Base-by-base conservation (phyloP, 441 rosid genomes). In the Bocquillonia castaneifolia region DNA sequence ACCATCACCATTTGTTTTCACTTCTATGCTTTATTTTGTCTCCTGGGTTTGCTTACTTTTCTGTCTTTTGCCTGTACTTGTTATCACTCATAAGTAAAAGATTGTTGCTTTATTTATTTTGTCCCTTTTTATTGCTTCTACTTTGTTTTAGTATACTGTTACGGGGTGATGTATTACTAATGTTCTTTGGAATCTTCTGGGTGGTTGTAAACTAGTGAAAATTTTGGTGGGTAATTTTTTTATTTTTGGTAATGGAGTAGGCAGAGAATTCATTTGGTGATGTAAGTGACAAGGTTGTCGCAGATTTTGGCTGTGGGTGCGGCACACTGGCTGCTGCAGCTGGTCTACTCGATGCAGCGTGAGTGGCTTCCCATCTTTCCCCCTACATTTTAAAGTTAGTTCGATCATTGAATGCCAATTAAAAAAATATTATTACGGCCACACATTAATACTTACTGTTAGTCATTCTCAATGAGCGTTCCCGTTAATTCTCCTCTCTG, bases 291-390 rank as follows among this genome's bases (percentile, higher is more conserved):
- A 89, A 87, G 79, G 83, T 93, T 0, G 96, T 89, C 44, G 98
- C 90, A 0, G 98, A 93, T 89, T 93, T 93, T 68, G 98, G 98
- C 2, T 93, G 97, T 47, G 97, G 98, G 0, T 93, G 98, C 70
- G 98, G 95, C 71, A 89, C 97, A 26, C 72, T 93, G 71, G 83
- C 92, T 78, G 82, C 79, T 77, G 97, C 97, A 22, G 93, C 98
- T 77, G 80, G 88, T 69, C 91, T 93, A 65, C 71, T 93, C 75
- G 96, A 87, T 69, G 97, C 98, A 54, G 86, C 84, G 96, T 91
- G 72, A 83, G 94, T 81, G n/a, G 26, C 54, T 10, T 53, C 18
- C 5, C 25, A 40, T 56, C 0, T 59, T 47, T 59, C n/a, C 69
- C 29, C 47, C 64, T 31, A 13, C 32, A 10, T 17, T 42, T 63